These are phyloP conservation scores for Ogataea haglerorum DNA, from an alignment of 805 yeast genomes.

Conservation along the genomic window DNA sequence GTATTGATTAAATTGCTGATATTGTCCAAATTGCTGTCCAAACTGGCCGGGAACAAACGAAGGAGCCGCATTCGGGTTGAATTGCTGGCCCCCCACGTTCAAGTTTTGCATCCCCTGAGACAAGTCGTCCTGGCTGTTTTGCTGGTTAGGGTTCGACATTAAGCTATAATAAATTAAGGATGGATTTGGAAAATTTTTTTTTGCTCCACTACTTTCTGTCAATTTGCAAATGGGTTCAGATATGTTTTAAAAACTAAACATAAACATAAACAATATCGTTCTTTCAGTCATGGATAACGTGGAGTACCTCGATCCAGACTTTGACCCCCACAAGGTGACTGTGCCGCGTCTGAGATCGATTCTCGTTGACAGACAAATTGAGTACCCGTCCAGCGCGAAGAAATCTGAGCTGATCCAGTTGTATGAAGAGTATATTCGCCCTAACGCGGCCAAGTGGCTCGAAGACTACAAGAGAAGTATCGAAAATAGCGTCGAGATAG, in stretches of 20 bases:
- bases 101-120: slow-evolving; percentile 42
- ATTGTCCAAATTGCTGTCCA: slow-evolving; percentile 24
- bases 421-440: slow-evolving; percentile 53
- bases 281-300: slow-evolving; percentile 31
- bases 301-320: slow-evolving; percentile 41
- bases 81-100: slow-evolving; percentile 37
- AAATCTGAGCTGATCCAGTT: slow-evolving; percentile 62
- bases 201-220: slow-evolving; percentile 9
- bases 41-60: slow-evolving; percentile 45
- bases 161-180: slow-evolving; percentile 1
- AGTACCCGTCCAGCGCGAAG: slow-evolving; percentile 58
- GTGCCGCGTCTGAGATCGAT: slow-evolving; percentile 70
- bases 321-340: slow-evolving; percentile 62
- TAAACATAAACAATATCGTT: slow-evolving; percentile 7
- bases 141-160: slow-evolving; percentile 33
- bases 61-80: slow-evolving; percentile 49
- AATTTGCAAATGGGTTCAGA: slow-evolving; percentile 3
- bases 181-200: slow-evolving; percentile 8
- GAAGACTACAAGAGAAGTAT: slow-evolving; percentile 23
- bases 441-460: slow-evolving; percentile 43
- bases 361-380: slow-evolving; percentile 59
- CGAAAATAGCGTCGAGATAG: slow-evolving; percentile 7
- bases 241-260: slow-evolving; percentile 8
- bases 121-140: slow-evolving; percentile 42
- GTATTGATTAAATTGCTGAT: slow-evolving; percentile 10